Evolutionary conservation across 192 early-diverging fungal species (phyloP).

Genomic region (Paraglomus brasilianum): DNA sequence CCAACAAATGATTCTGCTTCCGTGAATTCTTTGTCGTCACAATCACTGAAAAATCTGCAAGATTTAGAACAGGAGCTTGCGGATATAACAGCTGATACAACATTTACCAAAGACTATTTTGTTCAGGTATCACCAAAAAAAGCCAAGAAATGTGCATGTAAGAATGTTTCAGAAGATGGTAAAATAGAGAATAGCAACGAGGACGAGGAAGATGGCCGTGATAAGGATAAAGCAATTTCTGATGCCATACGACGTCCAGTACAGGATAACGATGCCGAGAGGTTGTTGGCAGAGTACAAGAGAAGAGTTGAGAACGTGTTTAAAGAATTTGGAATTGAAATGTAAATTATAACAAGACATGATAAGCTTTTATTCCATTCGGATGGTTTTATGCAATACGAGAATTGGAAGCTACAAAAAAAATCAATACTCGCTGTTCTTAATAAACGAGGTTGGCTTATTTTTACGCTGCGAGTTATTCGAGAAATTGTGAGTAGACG

Average conservation of each 20-base stretch:
- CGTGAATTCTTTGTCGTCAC: background rate
- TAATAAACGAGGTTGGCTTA: too few relatives aligned
- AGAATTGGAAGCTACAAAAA: too few relatives aligned
- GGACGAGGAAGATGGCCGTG: background rate
- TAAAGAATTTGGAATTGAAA: constrained; percentile 7
- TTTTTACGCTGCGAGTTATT: too few relatives aligned
- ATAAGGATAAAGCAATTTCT: background rate
- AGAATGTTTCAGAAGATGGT: background rate
- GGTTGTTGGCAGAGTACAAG: background rate
- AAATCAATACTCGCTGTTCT: too few relatives aligned
- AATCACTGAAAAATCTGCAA: constrained; percentile 1
- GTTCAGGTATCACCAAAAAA: background rate
- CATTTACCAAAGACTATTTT: constrained; percentile 23
- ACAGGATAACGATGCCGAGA: background rate
- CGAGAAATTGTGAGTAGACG: too few relatives aligned
- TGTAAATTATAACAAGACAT: too few relatives aligned
- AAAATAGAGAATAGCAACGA: background rate
- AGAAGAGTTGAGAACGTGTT: background rate
- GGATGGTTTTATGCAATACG: too few relatives aligned
- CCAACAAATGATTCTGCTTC: background rate
- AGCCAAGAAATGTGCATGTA: background rate
- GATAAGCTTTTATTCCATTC: too few relatives aligned
- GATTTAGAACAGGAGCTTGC: constrained; percentile 15
- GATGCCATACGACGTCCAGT: background rate
- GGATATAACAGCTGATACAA: background rate